Evolutionary conservation across 192 early-diverging fungal species (phyloP).

Genomic region (Endogone sp.): DNA sequence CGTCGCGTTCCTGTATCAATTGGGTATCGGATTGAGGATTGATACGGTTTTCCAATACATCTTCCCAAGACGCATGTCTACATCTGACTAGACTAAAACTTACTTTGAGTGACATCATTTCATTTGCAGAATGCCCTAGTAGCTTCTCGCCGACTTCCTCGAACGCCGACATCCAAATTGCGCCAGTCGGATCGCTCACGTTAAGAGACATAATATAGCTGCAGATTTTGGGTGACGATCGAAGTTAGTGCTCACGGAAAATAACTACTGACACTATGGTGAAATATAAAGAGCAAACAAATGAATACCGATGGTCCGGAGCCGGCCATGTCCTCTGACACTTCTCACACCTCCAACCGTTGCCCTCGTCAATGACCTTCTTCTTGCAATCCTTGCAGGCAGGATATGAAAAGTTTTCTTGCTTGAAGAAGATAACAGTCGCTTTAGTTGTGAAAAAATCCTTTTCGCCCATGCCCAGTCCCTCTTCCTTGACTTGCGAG

Average conservation of each 20-base stretch:
- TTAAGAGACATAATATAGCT: slow-evolving; percentile 71
- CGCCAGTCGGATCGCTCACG: slow-evolving; percentile 74
- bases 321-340: slow-evolving; percentile 65
- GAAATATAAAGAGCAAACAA: too few species aligned
- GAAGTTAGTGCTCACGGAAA: too few species aligned
- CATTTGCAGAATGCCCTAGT: slow-evolving; percentile 66
- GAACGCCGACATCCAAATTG: slow-evolving; percentile 80
- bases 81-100: too few species aligned
- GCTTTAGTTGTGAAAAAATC: slow-evolving; percentile 74
- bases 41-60: too few species aligned
- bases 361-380: slow-evolving; percentile 71
- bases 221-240: too few species aligned
- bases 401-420: slow-evolving; percentile 73
- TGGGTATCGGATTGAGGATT: too few species aligned
- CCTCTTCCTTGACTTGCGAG: slow-evolving; percentile 60
- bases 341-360: slow-evolving; percentile 89
- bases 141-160: slow-evolving; percentile 74
- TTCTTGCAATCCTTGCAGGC: slow-evolving; percentile 90
- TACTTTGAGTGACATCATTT: slow-evolving; percentile 38
- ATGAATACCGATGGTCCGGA: slow-evolving; percentile 62
- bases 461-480: slow-evolving; percentile 64
- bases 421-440: slow-evolving; percentile 71
- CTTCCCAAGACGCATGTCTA: too few species aligned
- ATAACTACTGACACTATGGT: too few species aligned
- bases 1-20: slow-evolving; percentile 42